phyloP scores from a whole-genome alignment of 2,329 filamentous ascomycete genomes.

The Alternaria gaisen region DNA sequence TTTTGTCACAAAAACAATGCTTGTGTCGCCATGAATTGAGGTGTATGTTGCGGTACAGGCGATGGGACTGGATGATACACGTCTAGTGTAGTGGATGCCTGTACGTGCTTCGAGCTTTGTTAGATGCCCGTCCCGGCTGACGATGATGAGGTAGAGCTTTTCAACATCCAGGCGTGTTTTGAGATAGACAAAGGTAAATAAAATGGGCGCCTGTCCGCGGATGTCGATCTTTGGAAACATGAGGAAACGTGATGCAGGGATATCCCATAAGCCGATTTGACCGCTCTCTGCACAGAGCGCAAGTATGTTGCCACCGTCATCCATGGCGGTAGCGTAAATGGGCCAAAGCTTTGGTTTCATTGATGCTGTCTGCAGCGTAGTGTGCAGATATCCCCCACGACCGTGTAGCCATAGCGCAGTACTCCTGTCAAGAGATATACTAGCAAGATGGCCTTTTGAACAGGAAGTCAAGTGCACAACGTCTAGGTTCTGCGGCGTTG shows the following conservation, averaged over 20 bases:
- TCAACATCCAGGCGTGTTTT: slow-evolving; percentile 37
- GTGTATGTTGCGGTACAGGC: slow-evolving; percentile 41
- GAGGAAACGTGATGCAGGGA: slow-evolving; percentile 66
- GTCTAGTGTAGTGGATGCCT: slow-evolving; percentile 44
- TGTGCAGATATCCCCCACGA: slow-evolving; percentile 41
- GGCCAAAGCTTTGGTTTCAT: slow-evolving; percentile 52
- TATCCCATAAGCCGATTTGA: slow-evolving; percentile 70
- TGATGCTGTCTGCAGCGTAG: slow-evolving; percentile 41
- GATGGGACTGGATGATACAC: slow-evolving; percentile 39
- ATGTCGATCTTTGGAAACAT: slow-evolving; percentile 62
- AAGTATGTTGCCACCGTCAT: slow-evolving; percentile 70
- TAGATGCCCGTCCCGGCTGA: slow-evolving; percentile 71
- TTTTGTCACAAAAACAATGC: slow-evolving; percentile 46
- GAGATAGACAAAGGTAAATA: slow-evolving; percentile 63
- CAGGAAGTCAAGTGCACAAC: slow-evolving; percentile 71
- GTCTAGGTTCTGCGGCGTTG: slow-evolving; percentile 72
- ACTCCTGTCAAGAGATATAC: slow-evolving; percentile 73
- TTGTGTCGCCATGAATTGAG: slow-evolving; percentile 35
- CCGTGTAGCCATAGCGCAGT: slow-evolving; percentile 68
- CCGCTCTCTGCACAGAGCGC: slow-evolving; percentile 69
- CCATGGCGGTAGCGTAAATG: slow-evolving; percentile 70
- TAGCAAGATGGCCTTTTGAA: slow-evolving; percentile 70
- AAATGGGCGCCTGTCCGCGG: slow-evolving; percentile 68
- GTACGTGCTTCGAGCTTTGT: slow-evolving; percentile 64
- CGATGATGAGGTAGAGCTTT: slow-evolving; percentile 62